Base-by-base conservation (phyloP, 768 basidiomycete genomes). In the Saitozyma sp. region DNA sequence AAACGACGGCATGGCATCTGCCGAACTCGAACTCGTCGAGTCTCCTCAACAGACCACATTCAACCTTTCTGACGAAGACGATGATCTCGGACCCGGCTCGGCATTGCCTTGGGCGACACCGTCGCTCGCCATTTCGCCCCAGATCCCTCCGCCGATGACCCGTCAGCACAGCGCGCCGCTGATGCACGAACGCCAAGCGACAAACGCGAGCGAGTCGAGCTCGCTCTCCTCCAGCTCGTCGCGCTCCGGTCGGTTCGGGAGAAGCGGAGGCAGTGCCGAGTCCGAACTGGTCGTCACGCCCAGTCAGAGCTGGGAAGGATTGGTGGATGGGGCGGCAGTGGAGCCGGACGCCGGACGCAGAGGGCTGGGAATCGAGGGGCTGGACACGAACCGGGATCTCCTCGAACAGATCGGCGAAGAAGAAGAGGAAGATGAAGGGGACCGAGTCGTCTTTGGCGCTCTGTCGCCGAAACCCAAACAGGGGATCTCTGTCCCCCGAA, bases 271-370 rank as follows among this genome's bases (percentile, higher is more conserved):
- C 46, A 67, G 73, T 11, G 60, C 59, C 7, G 72, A 73, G 49
- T 58, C 50, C n/a, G 74, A 76, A 52, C 66, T 71, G 58, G 65
- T 76, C n/a, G 69, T 76, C 9, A 76, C 75, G 17, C 75, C 75
- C 14, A 58, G 54, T 53, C 66, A 68, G 42, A 70, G 68, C 55
- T 68, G 61, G 50, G 75, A 76, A 56, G 73, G 73, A n/a, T 56
- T 76, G 14, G 54, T 67, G 39, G 69, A 73, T 11, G 55, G 67
- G 40, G 64, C 58, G 1, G 37, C 40, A 14, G 51, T 42, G 6
- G 61, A 49, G 14, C 11, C 20, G 16, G 17, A 56, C 16, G 37
- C 63, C 37, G 40, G 40, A 53, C n/a, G n/a, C 19, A 37, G 58
- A 38, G 19, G 48, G 51, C 20, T 52, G n/a, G 48, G 57, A 46